Evolutionary conservation across 2,329 filamentous ascomycete genomes (phyloP).

Genomic region (Fusarium albosuccineum): DNA sequence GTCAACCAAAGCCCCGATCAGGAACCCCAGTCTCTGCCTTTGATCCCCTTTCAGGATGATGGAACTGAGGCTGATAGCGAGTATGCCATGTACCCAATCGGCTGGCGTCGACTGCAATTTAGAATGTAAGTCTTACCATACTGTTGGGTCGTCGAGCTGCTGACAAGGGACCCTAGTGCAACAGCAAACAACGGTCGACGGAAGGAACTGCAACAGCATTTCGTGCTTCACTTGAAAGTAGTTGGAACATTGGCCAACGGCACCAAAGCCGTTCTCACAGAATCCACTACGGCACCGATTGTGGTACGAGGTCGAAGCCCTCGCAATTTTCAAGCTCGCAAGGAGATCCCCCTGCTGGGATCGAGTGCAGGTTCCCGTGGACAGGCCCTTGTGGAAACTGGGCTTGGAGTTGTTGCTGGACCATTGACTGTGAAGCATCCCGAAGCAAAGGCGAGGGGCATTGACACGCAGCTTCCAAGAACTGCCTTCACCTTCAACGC

Average conservation of each 20-base stretch:
- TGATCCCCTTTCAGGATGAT: conserved; percentile 76
- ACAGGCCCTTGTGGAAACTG: conserved; percentile 77
- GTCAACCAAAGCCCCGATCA: conserved; percentile 77
- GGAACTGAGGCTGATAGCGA: conserved; percentile 76
- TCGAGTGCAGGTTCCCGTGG: conserved; percentile 82
- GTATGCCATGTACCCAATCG: conserved; percentile 90
- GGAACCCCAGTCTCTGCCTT: conserved; percentile 84
- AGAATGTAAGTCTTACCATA: conserved; percentile 70
- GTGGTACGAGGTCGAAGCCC: conserved; percentile 95
- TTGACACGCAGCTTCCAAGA: conserved; percentile 68
- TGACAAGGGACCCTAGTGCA: conserved; percentile 65
- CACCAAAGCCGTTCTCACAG: conserved; percentile 83
- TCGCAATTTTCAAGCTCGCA: conserved; percentile 92
- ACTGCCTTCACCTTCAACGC: conserved; percentile 70
- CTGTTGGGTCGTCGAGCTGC: conserved; percentile 7
- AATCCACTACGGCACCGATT: conserved; percentile 89
- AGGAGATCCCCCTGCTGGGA: conserved; percentile 89
- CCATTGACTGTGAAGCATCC: conserved; percentile 67
- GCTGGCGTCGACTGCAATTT: conserved; percentile 94
- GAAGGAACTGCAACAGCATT: conserved; percentile 97
- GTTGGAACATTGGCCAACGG: conserved; percentile 86
- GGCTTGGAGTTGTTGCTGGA: conserved; percentile 71
- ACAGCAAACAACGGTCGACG: conserved; percentile 96
- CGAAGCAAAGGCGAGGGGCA: conserved; percentile 63
- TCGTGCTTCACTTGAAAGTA: conserved; percentile 89